Evolutionary conservation across 2,329 filamentous ascomycete genomes (phyloP).

Genomic region (Claviceps pusilla): DNA sequence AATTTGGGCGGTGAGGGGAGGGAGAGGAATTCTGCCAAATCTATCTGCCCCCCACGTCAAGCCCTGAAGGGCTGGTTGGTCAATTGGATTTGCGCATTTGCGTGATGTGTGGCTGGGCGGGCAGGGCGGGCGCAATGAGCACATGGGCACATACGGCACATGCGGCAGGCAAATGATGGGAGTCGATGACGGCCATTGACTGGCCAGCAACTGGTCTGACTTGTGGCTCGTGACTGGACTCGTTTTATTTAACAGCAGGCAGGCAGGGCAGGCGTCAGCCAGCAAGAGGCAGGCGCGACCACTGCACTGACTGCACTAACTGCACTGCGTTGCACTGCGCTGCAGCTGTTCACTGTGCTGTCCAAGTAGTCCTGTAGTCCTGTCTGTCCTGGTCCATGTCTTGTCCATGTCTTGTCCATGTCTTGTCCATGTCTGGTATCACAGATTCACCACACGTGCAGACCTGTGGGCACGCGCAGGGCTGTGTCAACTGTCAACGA

Average conservation of each 20-base stretch:
- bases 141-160: neutral
- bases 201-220: no score
- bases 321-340: no score
- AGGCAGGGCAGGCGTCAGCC: no score
- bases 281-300: no score
- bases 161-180: neutral
- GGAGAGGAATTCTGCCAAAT: slow-evolving; percentile 9
- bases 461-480: neutral
- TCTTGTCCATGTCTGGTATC: neutral
- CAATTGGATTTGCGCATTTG: neutral
- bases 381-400: neutral
- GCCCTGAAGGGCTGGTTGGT: neutral
- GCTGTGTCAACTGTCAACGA: no score
- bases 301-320: no score
- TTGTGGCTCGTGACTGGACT: no score
- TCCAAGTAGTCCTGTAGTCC: no score
- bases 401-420: neutral
- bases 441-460: neutral
- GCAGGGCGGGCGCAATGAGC: no score
- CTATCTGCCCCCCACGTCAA: slow-evolving; percentile 5
- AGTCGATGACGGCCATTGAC: no score
- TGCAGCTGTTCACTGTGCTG: no score
- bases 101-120: neutral
- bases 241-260: no score
- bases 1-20: slow-evolving; percentile 14